These are phyloP conservation scores for Bromus sterilis DNA, from an alignment of 176 grass and related monocot genomes.

Conservation along the genomic window DNA sequence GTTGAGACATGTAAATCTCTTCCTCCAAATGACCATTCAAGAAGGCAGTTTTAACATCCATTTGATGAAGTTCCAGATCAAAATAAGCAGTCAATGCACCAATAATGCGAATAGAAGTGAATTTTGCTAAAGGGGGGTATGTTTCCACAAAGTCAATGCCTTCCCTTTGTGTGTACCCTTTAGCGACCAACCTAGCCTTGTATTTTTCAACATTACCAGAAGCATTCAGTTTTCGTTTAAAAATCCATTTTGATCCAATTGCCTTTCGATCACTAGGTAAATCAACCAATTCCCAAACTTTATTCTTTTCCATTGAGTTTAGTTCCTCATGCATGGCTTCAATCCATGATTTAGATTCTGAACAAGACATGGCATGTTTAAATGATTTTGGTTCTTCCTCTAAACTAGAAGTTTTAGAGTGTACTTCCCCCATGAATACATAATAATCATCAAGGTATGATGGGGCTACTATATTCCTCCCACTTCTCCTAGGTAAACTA, in stretches of 20 bases:
- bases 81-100: not conserved
- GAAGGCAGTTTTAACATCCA: no score
- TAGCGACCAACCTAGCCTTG: not conserved
- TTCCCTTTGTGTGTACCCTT: not conserved
- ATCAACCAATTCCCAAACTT: not conserved
- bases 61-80: no score
- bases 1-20: not conserved
- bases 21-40: not conserved
- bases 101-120: not conserved
- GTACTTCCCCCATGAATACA: not conserved
- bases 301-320: not conserved
- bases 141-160: not conserved
- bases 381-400: not conserved
- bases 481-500: not conserved
- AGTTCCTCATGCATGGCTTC: not conserved
- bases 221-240: not conserved
- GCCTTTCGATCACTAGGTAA: not conserved
- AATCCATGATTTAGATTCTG: not conserved
- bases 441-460: not conserved
- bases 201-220: not conserved
- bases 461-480: not conserved
- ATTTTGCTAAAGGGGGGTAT: not conserved
- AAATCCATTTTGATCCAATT: not conserved
- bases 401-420: not conserved
- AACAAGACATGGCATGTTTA: not conserved